Conservation (phyloP, 2,329 filamentous ascomycete genomes). For the Aspergillus luchuensis region DNA sequence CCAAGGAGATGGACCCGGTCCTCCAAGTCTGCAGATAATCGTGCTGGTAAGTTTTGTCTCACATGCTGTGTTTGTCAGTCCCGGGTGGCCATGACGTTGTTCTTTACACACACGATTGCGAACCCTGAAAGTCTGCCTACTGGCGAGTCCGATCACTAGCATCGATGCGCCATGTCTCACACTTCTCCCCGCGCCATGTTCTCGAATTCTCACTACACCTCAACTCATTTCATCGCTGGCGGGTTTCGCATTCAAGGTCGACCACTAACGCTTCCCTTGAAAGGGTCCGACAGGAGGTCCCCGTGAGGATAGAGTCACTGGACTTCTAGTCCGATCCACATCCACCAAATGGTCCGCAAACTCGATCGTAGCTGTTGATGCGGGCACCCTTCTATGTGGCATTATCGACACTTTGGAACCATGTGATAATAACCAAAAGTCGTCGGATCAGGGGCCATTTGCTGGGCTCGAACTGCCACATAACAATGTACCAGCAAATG, state of each 20-base stretch:
- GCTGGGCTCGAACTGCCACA: slow-evolving; percentile 72
- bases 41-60: slow-evolving; percentile 63
- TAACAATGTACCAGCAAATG: slow-evolving; percentile 71
- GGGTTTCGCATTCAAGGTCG: slow-evolving; percentile 21
- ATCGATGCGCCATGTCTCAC: not conserved
- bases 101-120: slow-evolving; percentile 1
- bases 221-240: slow-evolving; percentile 8
- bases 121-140: not conserved
- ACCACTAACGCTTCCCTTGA: slow-evolving; percentile 30
- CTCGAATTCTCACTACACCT: not conserved
- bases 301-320: slow-evolving; percentile 84
- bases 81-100: not conserved
- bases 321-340: slow-evolving; percentile 81
- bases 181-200: not conserved
- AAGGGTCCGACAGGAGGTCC: slow-evolving; percentile 90
- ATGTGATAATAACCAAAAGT: slow-evolving; percentile 32
- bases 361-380: slow-evolving; percentile 89
- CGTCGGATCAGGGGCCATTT: slow-evolving; percentile 67
- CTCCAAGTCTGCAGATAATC: slow-evolving; percentile 64
- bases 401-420: slow-evolving; percentile 76
- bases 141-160: not conserved
- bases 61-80: slow-evolving; percentile 9
- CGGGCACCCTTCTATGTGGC: slow-evolving; percentile 82
- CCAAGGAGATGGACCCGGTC: not conserved
- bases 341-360: slow-evolving; percentile 77